Evolutionary conservation across 495 filamentous ascomycete genomes (phyloP), one percentile per base, ranked within the genome.

Genomic region (Penicillium verhagenii): DNA sequence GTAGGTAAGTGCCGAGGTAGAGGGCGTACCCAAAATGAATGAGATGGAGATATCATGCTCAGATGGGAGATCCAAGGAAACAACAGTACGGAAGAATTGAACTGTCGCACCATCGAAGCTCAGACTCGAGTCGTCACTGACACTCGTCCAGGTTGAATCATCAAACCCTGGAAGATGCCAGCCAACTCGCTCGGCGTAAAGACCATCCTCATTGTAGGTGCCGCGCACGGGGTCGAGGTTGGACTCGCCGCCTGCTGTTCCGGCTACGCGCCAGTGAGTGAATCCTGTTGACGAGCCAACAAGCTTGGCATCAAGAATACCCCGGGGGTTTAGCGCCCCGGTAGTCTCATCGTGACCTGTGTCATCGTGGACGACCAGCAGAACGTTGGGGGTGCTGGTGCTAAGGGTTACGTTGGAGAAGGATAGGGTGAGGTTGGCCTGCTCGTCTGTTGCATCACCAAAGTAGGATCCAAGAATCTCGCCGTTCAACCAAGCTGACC

Each of bases 291-390:
- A 59, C 2, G 63, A 60, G 37, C 73, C 70, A 14, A 73, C 67
- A 24, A 82, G 69, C 1, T 59, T 62, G 44, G 83, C 87, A 53
- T 82, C 72, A 13, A 88, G 59, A 45, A 91, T 86, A 4, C 88
- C 88, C 39, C 87, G 78, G 2, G 88, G 88, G 45, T 75, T 75
- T 56, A 91, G 87, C 70, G 85, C 86, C 6, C 72, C 66, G 61
- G 71, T 80, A 60, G 87, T 82, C 65, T 84, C 79, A 58, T 87
- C 78, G 20, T 88, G 73, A 31, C 87, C 87, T 70, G 86, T 89
- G 64, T 88, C 79, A 62, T 91, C 89, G 46, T 89, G 75, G n/a
- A 90, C 58, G 29, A 90, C 74, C 3, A 88, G 89, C 60, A 91
- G 67, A 29, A 85, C 72, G 62, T 88, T 86, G 35, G 56, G 64